Evolutionary conservation across 2,329 filamentous ascomycete species (phyloP), one percentile per base, ranked within the genome.

Genomic region (Pezicula neosporulosa): DNA sequence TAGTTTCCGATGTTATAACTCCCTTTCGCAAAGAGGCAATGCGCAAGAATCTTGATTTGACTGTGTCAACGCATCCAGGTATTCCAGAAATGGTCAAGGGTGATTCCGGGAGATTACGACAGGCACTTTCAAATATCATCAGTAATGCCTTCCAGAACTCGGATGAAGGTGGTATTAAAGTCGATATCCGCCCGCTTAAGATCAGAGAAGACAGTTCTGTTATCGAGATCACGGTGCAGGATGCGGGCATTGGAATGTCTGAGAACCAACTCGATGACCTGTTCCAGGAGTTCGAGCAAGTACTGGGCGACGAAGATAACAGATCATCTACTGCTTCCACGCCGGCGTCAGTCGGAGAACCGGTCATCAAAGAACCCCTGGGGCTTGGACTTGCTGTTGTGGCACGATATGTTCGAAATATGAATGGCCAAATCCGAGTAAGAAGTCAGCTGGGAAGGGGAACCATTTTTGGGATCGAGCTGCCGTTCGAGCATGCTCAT

Each of bases 121-220:
- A 44, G 42, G 33, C 28, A 13, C 24, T 44, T 13, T 56, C 55
- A 15, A 58, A 63, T 41, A 27, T 63, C n/a, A 61, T 56, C 10
- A 58, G 53, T 35, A 61, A 63, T 46, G 57, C 59, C n/a, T 60
- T 61, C 41, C 55, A 60, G 28, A 56, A 60, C 21, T 58, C 57
- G 4, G 36, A 51, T 10, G 44, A 46, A 8, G 56, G 56, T 2
- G 53, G 54, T n/a, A 55, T 62, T 9, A 60, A 60, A 35, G 56
- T 64, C 5, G 59, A 63, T 27, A 56, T 64, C 21, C 45, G 49
- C 24, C 49, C 48, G 2, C 36, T 60, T 19, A 39, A 28, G 1
- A 50, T 47, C 6, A 54, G 46, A 38, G 56, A 50, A 15, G 47
- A 55, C 6, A 52, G 37, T 12, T 58, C 59, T 19, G 35, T 57